Evolutionary conservation across 306 rosid species (phyloP).

Genomic region (Cicer cuneatum): DNA sequence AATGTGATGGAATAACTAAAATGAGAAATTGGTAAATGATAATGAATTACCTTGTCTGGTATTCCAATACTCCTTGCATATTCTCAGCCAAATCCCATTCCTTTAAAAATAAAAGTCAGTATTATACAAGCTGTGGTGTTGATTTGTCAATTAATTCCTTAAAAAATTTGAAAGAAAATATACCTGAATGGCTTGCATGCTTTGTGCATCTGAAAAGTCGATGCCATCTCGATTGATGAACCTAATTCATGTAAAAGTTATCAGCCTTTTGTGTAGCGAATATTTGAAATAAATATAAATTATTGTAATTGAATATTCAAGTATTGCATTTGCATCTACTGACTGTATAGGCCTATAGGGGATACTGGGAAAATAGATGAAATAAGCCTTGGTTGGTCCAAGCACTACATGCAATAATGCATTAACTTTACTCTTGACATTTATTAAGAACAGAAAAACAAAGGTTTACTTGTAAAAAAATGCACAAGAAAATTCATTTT

Average conservation of each 20-base stretch:
- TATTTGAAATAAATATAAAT: conserved; percentile 24
- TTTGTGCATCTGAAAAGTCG: conserved; percentile 97
- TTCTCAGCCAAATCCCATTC: conserved; percentile 99
- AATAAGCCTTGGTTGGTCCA: neutral
- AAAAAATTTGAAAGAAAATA: conserved; percentile 40
- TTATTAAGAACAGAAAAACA: neutral
- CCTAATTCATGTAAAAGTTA: conserved; percentile 56
- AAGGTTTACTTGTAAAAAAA: neutral
- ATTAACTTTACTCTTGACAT: conserved; percentile 1
- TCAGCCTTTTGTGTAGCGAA: conserved; percentile 33
- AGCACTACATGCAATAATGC: neutral
- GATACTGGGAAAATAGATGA: neutral
- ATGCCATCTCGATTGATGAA: conserved; percentile 92
- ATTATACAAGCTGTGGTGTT: conserved; percentile 40
- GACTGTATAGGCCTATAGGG: conserved; percentile 7
- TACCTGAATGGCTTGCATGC: conserved; percentile 98
- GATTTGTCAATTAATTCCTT: conserved; percentile 38
- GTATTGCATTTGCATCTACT: neutral
- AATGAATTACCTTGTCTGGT: conserved; percentile 86
- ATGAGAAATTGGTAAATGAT: conserved; percentile 19
- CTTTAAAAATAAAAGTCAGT: conserved; percentile 51
- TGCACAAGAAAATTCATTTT: neutral
- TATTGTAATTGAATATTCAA: neutral
- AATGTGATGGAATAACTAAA: conserved; percentile 24
- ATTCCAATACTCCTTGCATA: conserved; percentile 91